Base-by-base conservation (phyloP, 805 yeast genomes). In the Candida ortonii region DNA sequence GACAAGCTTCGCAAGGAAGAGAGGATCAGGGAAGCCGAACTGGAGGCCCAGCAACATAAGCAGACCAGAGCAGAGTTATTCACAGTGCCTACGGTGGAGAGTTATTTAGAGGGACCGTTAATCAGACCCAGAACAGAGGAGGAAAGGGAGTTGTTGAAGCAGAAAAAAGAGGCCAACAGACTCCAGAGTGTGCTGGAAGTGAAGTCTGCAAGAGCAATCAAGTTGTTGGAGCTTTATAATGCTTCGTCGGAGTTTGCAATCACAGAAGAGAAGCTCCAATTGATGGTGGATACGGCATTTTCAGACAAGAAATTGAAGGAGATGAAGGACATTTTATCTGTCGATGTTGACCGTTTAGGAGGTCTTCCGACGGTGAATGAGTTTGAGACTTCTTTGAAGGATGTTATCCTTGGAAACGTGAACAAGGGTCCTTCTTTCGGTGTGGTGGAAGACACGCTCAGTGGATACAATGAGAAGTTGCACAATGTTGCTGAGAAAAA, bases 31-130 rank as follows among this genome's bases (percentile, higher is more conserved):
- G 47, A 44, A 23, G 39, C 55, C 14, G 46, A 49, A 28, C 47
- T 52, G 29, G 52, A 56, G 23, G 64, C 65, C 16, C 53, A 56
- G 22, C 55, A 64, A 33, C 71, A 70, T 34, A 70, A 68, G 44
- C 59, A 58, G 36, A 59, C 73, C 5, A 68, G 66, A 32, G 80
- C 86, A 16, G 69, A 76, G 30, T 65, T 68, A 49, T 71, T 81
- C 51, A 85, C 95, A 1, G 66, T 86, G 32, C 96, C 96, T 29
- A 83, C 95, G 2, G 67, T 88, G 38, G 87, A 82, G 49, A 68
- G 72, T 23, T 69, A 78, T 44, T 59, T 85, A 41, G 58, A 71
- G 15, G 85, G 84, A 3, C 84, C 90, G 11, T 62, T 87, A 41
- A 74, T 89, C 68, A 72, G 83, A 53, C 73, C 64, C 29, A 73